Evolutionary conservation across 768 basidiomycete species (phyloP), one percentile per base, ranked within the genome.

Genomic region (Auriculariales sp.): DNA sequence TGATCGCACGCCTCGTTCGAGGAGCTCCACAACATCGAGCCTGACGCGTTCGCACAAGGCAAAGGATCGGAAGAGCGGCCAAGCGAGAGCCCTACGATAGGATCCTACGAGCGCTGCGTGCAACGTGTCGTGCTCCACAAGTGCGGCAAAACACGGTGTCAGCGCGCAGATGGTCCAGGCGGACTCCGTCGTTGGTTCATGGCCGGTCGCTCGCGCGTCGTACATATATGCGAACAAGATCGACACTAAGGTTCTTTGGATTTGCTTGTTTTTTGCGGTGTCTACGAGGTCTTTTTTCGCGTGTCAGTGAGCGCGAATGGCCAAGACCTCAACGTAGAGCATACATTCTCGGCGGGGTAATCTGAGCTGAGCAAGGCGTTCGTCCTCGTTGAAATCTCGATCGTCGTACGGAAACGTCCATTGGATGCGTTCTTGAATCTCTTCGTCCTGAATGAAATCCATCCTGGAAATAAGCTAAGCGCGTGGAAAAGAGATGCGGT

Each of bases 131-230:
- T 59, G 52, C 29, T 69, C 63, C 58, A 76, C 83, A 28, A 92
- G 76, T 0, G 88, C 82, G n/a, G 88, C 78, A 64, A 92, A 87
- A 2, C 78, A 77, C 44, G 88, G 81, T 11, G 75, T 76, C 47
- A 92, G 71, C 28, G 66, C 71, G 55, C 78, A 73, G 48, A 92
- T 71, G 2, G 89, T 92, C 88, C 88, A 92, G 12, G 84, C 81
- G 61, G 88, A 90, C 63, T 92, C 89, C 5, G 85, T 73, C 2
- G 83, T 88, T n/a, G 86, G 77, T 53, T 92, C 88, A 45, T 71
- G 69, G 53, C 81, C 78, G 0, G 79, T 86, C 3, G 81, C 86
- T 33, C 87, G 79, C 46, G 74, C 70, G 53, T 92, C 88, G 61
- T 92, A 92, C 3, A 78, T 74, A 58, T 82, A 81, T n/a, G 85